Evolutionary conservation across 768 basidiomycete genomes (phyloP), one percentile per base, ranked within the genome.

Genomic region (Lactarius evosmus): DNA sequence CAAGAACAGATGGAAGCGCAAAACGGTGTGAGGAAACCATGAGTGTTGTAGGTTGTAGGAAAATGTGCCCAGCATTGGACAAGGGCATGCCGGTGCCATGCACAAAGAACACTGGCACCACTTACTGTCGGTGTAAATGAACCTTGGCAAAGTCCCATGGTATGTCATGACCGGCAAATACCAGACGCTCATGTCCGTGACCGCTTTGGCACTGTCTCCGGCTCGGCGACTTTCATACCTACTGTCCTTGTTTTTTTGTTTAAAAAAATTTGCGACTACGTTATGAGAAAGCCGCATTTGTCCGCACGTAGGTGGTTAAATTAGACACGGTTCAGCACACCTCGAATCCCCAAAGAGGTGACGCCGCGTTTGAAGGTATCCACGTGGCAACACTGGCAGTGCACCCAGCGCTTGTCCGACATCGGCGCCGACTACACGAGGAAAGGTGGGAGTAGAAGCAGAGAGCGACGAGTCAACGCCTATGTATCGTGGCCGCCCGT

Each of bases 141-240:
- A 49, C n/a, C 46, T 49, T 25, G 22, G 22, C 34, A 56, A 33
- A 49, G 22, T 58, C 8, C n/a, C n/a, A 49, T 58, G n/a, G 22
- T 44, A n/a, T n/a, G 44, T 46, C 30, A 58, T 25, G 57, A 32
- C 29, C 30, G 32, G 57, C 30, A 58, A 58, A 7, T 58, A 58
- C 41, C 44, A 58, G 57, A 44, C 57, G 57, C 57, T 58, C 32
- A 49, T 49, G 57, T 46, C 32, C 30, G 22, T 22, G 56, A 58
- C 40, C 17, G 19, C 12, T 8, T n/a, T 22, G 56, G 30, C 56
- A 44, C 29, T 11, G 29, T 12, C 8, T 33, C 44, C n/a, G 44
- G 32, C n/a, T 22, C 52, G 32, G 27, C 25, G 25, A 55, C 32
- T 7, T 49, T n/a, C n/a, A n/a, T n/a, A 7, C 51, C 6, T 29